Percentiles rank a stretch among this genome's conserved stretches.
Evolutionary conservation across 2,329 filamentous ascomycete species (phyloP).

Genomic region (Exophiala oligosperma): DNA sequence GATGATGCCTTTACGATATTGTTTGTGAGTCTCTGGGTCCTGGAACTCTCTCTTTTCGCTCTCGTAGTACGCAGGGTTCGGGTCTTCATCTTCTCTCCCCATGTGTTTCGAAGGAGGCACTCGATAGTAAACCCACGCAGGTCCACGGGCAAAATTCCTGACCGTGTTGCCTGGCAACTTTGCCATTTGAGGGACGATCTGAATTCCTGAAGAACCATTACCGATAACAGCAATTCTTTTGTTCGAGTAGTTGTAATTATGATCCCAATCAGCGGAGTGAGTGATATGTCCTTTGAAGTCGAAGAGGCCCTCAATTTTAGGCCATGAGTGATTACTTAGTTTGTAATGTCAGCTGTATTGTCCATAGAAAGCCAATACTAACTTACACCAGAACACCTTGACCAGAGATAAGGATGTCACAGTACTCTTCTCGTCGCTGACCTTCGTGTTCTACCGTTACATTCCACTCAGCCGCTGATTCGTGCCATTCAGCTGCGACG

Average conservation of each 20-base stretch:
- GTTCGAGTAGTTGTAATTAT: conserved; percentile 26
- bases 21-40: conserved; percentile 21
- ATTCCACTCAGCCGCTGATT: conserved; percentile 54
- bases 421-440: background rate
- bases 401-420: background rate
- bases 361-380: background rate
- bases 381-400: background rate
- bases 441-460: conserved; percentile 33
- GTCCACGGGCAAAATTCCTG: conserved; percentile 34
- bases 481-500: conserved; percentile 57
- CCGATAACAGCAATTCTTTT: conserved; percentile 31
- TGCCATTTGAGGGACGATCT: conserved; percentile 31
- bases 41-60: conserved; percentile 10
- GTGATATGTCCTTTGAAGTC: conserved; percentile 31
- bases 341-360: background rate
- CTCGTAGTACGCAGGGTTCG: conserved; percentile 33
- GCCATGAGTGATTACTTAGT: conserved; percentile 10
- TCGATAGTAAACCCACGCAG: conserved; percentile 32
- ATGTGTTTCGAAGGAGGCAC: background rate
- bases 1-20: conserved; percentile 28
- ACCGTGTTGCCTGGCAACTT: conserved; percentile 22
- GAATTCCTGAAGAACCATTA: conserved; percentile 30
- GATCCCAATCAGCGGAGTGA: conserved; percentile 35
- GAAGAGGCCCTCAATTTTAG: conserved; percentile 31
- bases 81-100: background rate